Evolutionary conservation across 2,329 filamentous ascomycete species (phyloP), one percentile per base, ranked within the genome.

Genomic region (Botryosphaeria agaves): DNA sequence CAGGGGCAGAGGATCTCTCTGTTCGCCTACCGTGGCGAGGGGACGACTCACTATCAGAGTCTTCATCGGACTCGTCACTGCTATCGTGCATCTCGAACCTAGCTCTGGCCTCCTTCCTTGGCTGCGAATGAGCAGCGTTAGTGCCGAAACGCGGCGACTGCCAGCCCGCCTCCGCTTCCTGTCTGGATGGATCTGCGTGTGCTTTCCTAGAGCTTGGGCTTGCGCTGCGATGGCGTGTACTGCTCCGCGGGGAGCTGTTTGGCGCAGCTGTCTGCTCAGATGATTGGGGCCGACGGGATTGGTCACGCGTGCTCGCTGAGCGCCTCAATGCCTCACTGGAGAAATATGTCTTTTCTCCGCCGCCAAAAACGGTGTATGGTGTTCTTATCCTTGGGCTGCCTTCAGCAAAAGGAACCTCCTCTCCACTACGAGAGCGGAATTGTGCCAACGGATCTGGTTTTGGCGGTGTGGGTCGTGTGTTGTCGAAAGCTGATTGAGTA

Each of bases 281-380:
- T 11, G 29, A 31, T n/a, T 24, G 18, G 5, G 29, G 29, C 14
- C 29, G 21, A 23, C 12, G 29, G 4, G 19, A 14, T 2, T 62
- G 57, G 39, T 64, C 59, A 21, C 65, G 59, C 32, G 62, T 59
- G 40, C 64, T 72, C 8, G 61, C 51, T 31, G 68, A 68, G 26
- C 66, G 59, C 26, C 57, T 55, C 6, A 72, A 39, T 11, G 59
- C 57, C 19, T 64, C 53, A 34, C 55, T 61, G 23, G 59, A 60
- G 40, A 72, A 58, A 32, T 66, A 64, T 0, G 63, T 72, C 38
- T 59, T 66, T 43, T 75, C 69, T 18, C 69, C 69, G 32, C 61
- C 56, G 18, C 55, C 47, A 3, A 56, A 57, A 14, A 27, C 19
- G 14, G 28, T 9, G 44, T 75, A 75, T 26, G 60, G 62, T 14